phyloP scores from a whole-genome alignment of 805 yeast genomes.

The Yamadazyma sp. region DNA sequence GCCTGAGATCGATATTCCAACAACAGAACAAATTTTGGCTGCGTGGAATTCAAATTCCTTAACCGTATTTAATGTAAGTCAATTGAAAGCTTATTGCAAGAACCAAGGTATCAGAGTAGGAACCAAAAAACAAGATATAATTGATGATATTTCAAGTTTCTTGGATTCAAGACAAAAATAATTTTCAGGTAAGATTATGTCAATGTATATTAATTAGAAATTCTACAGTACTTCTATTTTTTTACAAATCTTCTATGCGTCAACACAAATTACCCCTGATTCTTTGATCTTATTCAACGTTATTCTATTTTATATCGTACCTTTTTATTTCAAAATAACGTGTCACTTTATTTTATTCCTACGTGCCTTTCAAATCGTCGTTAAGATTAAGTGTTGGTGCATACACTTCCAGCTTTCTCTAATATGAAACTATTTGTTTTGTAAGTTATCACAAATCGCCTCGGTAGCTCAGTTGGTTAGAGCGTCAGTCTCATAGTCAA shows the following conservation, averaged over 20 bases:
- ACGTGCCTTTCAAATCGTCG: no score
- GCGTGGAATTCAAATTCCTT: conserved; percentile 41
- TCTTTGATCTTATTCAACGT: no score
- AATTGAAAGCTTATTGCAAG: conserved; percentile 36
- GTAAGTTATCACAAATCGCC: conserved; percentile 16
- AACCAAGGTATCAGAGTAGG: conserved; percentile 33
- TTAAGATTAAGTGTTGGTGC: no score
- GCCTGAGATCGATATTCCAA: conserved; percentile 13
- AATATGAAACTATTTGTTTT: no score
- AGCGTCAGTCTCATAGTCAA: conserved; percentile 26
- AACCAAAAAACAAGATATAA: conserved; percentile 39
- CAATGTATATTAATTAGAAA: conserved; percentile 2
- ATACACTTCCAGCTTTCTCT: no score
- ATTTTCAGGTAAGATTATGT: conserved; percentile 2
- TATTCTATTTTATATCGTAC: no score
- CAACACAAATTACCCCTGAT: no score
- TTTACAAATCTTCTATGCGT: no score
- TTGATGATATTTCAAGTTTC: conserved; percentile 37
- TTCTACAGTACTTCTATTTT: no score
- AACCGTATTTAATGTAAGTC: conserved; percentile 37
- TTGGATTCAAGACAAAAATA: conserved; percentile 22
- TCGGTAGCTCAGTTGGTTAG: conserved; percentile 27
- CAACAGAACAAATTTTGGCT: conserved; percentile 37
- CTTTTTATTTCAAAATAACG: no score
- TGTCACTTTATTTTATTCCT: no score